phyloP scores from a whole-genome alignment of 257 asterid species.

The Eucommia ulmoides region DNA sequence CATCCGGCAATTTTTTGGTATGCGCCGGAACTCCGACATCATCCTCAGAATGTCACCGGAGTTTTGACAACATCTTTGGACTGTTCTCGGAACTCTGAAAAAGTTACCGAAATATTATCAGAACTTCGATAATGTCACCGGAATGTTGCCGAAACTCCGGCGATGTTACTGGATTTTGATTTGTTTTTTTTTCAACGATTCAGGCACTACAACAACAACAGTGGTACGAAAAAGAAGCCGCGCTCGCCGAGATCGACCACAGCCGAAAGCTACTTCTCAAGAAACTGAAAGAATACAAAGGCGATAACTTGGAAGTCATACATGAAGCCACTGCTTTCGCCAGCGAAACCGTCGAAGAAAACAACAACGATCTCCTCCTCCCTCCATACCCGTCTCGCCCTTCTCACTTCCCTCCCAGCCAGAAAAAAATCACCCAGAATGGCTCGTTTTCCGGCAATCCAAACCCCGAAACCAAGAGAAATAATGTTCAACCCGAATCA shows the following conservation, averaged over 20 bases:
- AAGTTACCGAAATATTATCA: too few relatives aligned
- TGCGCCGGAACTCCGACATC: neutral
- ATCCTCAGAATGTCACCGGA: neutral
- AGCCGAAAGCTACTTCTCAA: conserved; percentile 73
- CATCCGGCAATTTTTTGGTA: neutral
- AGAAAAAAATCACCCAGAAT: conserved; percentile 37
- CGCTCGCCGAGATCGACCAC: conserved; percentile 58
- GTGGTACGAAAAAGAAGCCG: conserved; percentile 75
- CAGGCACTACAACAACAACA: conserved; percentile 87
- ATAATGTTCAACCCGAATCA: conserved; percentile 11
- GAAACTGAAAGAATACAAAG: conserved; percentile 76
- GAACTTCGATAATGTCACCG: too few relatives aligned
- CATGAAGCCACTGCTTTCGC: conserved; percentile 82
- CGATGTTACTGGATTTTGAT: too few relatives aligned
- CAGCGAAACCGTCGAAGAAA: conserved; percentile 61
- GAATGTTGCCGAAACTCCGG: too few relatives aligned
- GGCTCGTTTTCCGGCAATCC: conserved; percentile 17
- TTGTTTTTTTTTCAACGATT: too few relatives aligned
- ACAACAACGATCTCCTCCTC: conserved; percentile 63
- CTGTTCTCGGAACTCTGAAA: neutral
- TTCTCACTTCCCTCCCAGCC: conserved; percentile 24
- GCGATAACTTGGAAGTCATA: conserved; percentile 65
- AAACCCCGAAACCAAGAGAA: conserved; percentile 11
- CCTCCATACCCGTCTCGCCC: conserved; percentile 91
- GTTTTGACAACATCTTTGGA: too few relatives aligned